Evolutionary conservation across 2,329 filamentous ascomycete genomes (phyloP), one percentile per base, ranked within the genome.

Genomic region (Aspergillus proliferans): DNA sequence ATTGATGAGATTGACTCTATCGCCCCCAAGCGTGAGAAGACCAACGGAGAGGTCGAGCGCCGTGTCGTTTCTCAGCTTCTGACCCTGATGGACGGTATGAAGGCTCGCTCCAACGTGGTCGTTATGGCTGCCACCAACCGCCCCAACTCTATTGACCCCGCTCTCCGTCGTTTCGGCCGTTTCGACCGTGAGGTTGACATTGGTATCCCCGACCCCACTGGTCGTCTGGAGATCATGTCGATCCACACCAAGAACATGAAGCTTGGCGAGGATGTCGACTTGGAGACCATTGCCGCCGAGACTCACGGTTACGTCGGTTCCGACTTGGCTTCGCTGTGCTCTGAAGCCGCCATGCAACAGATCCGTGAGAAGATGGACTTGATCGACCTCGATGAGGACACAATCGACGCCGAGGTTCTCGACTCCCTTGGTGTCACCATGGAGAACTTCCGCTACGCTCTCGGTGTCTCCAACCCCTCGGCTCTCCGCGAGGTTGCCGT

Each of bases 191-290:
- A 97, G 74, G 92, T 98, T 57, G 93, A 98, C 68, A 96, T 98
- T 66, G 91, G 92, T 66, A 95, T 97, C 59, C 93, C 93, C 47
- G 93, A 97, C 76, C 93, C 93, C 46, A 97, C 92, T 63, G 93
- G 93, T 56, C 93, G 93, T 81, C 87, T 98, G 34, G 93, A 98
- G 81, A 97, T 98, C 67, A 85, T 98, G 53, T 89, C 95, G 74
- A 98, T 98, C 60, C 93, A 98, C 82, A 98, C 93, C 73, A 98
- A 98, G 86, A 98, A 98, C 83, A 98, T 98, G 93, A 98, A 98
- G 81, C 83, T 98, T 53, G 90, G 76, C 52, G 93, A 97, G 50
- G 93, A 97, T 62, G 93, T 98, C 53, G 93, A 98, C 65, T 83
- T 98, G 41, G 92, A 96, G 78, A 86, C 90, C 65, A 96, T 98